phyloP scores from a whole-genome alignment of 2,329 filamentous ascomycete genomes.

The Parastagonospora nodorum region DNA sequence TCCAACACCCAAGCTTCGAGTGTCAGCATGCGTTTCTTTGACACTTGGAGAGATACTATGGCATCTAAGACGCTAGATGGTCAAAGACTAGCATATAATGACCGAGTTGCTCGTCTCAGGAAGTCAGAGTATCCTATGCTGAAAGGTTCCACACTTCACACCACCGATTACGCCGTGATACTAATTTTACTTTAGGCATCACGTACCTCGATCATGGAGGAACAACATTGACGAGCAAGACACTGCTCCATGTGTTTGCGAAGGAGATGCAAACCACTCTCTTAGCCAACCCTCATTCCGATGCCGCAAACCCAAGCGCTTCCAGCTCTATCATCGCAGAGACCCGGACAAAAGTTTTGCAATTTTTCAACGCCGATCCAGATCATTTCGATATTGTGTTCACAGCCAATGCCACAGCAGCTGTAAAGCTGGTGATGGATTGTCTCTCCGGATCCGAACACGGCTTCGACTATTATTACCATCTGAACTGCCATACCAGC shows the following conservation, averaged over 20 bases:
- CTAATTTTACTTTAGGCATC: conserved; percentile 3
- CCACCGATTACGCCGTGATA: not conserved
- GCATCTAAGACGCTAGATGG: not conserved
- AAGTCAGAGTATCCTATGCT: conserved; percentile 34
- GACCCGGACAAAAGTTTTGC: conserved; percentile 53
- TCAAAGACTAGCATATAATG: conserved; percentile 17
- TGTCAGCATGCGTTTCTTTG: not conserved
- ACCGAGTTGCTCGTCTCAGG: conserved; percentile 14
- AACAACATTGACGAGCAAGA: conserved; percentile 54
- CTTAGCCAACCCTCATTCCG: conserved; percentile 73
- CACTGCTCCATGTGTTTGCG: conserved; percentile 62
- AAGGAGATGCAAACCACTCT: conserved; percentile 60
- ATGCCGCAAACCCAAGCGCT: conserved; percentile 62
- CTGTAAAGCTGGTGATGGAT: conserved; percentile 82
- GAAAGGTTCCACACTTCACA: conserved; percentile 12
- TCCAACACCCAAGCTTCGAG: not conserved
- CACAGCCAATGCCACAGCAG: conserved; percentile 90
- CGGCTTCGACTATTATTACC: conserved; percentile 82
- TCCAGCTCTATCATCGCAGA: conserved; percentile 63
- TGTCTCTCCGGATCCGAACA: conserved; percentile 65
- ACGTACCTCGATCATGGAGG: conserved; percentile 59
- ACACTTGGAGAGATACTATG: not conserved
- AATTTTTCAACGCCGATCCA: conserved; percentile 80
- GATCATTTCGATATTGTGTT: conserved; percentile 85
- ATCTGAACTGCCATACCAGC: conserved; percentile 84